A percentile compares a stretch with the other conserved stretches of the same genome.
Evolutionary conservation across 2,329 filamentous ascomycete species (phyloP).

Genomic region (Chaetomium strumarium): DNA sequence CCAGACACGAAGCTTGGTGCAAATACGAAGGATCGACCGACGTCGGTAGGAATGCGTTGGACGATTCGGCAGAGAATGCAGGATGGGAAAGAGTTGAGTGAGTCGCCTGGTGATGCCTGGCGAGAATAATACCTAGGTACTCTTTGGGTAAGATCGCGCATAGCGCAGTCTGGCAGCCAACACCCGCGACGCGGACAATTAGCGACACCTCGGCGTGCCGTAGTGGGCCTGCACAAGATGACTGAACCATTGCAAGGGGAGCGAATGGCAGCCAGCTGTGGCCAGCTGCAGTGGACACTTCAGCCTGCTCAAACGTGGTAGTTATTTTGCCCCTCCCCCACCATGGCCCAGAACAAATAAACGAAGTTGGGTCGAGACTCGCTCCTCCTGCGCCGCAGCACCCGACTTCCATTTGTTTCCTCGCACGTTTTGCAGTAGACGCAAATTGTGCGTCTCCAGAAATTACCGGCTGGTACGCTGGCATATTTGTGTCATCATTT

Average conservation of each 20-base stretch:
- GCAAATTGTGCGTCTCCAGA: constrained; percentile 4
- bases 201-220: not conserved
- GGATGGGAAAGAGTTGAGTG: too few species aligned
- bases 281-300: constrained; percentile 10
- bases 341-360: constrained; percentile 18
- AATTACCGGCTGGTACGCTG: constrained; percentile 1
- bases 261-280: constrained; percentile 5
- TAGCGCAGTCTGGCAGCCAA: not conserved
- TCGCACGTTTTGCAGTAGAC: not conserved
- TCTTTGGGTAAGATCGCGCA: not conserved
- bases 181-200: not conserved
- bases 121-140: not conserved
- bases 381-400: constrained; percentile 7
- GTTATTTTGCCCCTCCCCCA: constrained; percentile 25
- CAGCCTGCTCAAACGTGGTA: constrained; percentile 9
- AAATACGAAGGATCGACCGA: not conserved
- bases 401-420: not conserved
- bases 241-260: not conserved
- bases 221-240: not conserved
- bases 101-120: too few species aligned
- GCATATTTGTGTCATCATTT: constrained; percentile 17
- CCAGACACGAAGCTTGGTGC: not conserved
- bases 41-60: not conserved
- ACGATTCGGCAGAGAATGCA: not conserved
- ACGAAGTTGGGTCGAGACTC: not conserved